Base-by-base conservation (phyloP, 768 basidiomycete species). In the Russula abietina region DNA sequence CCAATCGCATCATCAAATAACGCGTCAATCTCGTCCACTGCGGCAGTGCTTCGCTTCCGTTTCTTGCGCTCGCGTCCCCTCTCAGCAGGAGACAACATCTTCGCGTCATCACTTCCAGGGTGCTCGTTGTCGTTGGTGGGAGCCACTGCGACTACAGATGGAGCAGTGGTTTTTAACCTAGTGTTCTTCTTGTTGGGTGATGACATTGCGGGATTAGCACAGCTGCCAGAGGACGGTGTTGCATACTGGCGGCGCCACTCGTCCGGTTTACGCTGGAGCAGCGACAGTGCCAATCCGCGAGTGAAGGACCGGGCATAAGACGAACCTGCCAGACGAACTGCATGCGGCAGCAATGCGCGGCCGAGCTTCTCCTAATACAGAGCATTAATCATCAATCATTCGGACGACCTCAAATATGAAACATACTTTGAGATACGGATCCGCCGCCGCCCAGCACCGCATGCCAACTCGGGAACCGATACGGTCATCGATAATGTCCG, bases 391-490 rank as follows among this genome's bases (percentile, higher is more conserved):
- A 17, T 45, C 36, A 48, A 33, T 14, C 28, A 32, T 33, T 17
- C 14, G n/a, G 24, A 10, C 32, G n/a, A 5, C 41, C 22, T 38
- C 14, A 22, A 30, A 45, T 36, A 11, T 22, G 3, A 6, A 22
- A 70, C 79, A 26, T 64, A 94, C 93, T 78, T 89, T 94, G 67
- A 97, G 81, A 74, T 90, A 98, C 1, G 91, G 87, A 75, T 99
- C 97, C n/a, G 90, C 87, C 65, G 83, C 85, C 1, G 81, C 84
- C 93, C 93, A 98, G 67, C 89, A 91, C n/a, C 88, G 85, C 69
- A 95, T 96, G 5, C 83, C 91, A 0, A 98, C 86, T 52, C 93
- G 81, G 69, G 91, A 92, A 50, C 97, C 97, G 65, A 97, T 84
- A 50, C 89, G 85, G 71, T 98, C 93, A 71, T 95, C 89, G 6